phyloP scores from a whole-genome alignment of 495 filamentous ascomycete genomes.

The Hyaloscypha variabilis region DNA sequence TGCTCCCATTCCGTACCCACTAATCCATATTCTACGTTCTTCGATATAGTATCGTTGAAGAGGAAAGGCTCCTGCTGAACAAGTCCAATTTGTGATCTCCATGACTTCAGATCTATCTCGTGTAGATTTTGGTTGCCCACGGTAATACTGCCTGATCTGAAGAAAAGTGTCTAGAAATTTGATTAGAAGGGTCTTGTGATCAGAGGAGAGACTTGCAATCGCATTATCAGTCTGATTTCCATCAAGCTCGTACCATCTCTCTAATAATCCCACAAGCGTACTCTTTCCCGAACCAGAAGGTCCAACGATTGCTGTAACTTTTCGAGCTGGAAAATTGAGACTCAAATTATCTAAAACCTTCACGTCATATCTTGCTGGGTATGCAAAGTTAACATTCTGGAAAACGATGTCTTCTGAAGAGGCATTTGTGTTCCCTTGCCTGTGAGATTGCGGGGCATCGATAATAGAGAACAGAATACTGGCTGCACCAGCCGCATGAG shows the following conservation, averaged over 20 bases:
- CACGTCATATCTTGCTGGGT: conserved; percentile 63
- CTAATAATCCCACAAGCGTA: conserved; percentile 65
- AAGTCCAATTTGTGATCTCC: conserved; percentile 59
- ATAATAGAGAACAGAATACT: conserved; percentile 57
- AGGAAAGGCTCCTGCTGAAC: conserved; percentile 72
- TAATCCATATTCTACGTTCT: conserved; percentile 70
- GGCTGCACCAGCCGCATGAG: conserved; percentile 54
- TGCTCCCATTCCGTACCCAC: conserved; percentile 62
- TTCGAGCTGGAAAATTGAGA: conserved; percentile 68
- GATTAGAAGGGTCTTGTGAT: too few species aligned
- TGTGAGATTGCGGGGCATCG: conserved; percentile 50
- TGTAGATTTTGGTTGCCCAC: conserved; percentile 55
- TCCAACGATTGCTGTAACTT: conserved; percentile 83
- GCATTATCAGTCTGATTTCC: conserved; percentile 24
- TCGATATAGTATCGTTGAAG: conserved; percentile 65
- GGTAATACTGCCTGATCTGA: conserved; percentile 50
- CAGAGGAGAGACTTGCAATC: conserved; percentile 22
- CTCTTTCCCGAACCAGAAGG: conserved; percentile 74
- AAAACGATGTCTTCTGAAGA: conserved; percentile 59
- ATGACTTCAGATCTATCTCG: conserved; percentile 61
- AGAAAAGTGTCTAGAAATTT: conserved; percentile 18
- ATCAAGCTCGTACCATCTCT: conserved; percentile 56
- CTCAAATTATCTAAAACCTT: conserved; percentile 57
- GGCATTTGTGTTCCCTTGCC: conserved; percentile 41
- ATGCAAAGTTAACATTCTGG: conserved; percentile 62